Evolutionary conservation across 352 stramenopile genomes (phyloP).

Genomic region (Blastocystis sp.): DNA sequence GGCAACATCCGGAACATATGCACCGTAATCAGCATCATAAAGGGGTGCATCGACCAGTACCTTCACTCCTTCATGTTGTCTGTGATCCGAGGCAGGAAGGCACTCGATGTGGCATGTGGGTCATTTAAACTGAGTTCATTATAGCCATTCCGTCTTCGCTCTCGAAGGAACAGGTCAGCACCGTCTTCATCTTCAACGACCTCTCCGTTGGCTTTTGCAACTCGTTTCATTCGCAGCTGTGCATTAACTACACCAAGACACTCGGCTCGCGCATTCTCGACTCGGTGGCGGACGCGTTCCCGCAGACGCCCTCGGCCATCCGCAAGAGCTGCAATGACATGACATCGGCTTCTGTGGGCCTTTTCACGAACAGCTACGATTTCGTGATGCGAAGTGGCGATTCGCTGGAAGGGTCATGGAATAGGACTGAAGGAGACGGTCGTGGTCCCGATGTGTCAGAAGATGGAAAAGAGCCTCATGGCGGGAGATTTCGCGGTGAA

Average conservation of each 20-base stretch:
- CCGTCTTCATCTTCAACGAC: conserved; percentile 29
- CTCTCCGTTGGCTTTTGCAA: background rate
- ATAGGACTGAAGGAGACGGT: conserved; percentile 58
- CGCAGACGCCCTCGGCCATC: background rate
- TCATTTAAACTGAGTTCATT: background rate
- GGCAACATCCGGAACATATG: conserved; percentile 49
- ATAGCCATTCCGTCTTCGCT: background rate
- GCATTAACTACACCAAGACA: conserved; percentile 28
- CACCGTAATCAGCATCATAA: conserved; percentile 47
- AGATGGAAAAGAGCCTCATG: conserved; percentile 40
- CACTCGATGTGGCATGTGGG: background rate
- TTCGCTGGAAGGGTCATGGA: background rate
- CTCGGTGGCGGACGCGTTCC: conserved; percentile 1
- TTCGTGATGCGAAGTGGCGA: conserved; percentile 20
- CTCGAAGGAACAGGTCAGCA: conserved; percentile 6
- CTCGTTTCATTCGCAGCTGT: background rate
- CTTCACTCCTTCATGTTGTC: conserved; percentile 18
- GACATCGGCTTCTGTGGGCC: background rate
- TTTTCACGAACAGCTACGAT: conserved; percentile 9
- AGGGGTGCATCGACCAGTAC: conserved; percentile 58
- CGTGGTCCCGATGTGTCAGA: conserved; percentile 11
- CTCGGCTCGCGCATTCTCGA: background rate
- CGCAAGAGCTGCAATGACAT: conserved; percentile 4
- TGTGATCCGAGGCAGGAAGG: conserved; percentile 13
- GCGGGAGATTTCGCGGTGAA: background rate